Evolutionary conservation across 495 filamentous ascomycete genomes (phyloP), one percentile per base, ranked within the genome.

Genomic region (Astrocystis sublimbata): DNA sequence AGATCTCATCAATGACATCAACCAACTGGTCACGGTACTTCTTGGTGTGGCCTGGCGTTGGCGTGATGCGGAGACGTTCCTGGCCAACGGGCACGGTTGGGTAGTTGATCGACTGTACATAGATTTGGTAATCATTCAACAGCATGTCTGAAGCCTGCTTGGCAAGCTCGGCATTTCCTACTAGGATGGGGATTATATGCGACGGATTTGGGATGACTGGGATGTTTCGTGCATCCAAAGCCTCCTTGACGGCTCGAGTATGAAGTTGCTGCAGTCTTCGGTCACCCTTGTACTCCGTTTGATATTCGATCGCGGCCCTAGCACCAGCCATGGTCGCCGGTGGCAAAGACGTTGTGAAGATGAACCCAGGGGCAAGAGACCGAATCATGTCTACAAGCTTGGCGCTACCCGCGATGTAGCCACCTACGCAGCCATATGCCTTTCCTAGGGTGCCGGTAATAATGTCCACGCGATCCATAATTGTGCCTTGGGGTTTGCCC

Each of bases 51-150:
- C 94, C 94, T 0, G 94, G 94, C 9, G 94, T 98, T 0, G 94
- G 94, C 7, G 94, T 98, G 73, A 98, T 90, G 65, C 94, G 88
- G 52, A 98, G 84, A 31, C 94, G 89, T 77, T 98, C 94, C 78
- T 98, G 91, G 13, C 94, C 94, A 5, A 93, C 90, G 1, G 94
- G 94, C 1, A 98, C 94, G 56, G 94, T 98, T 6, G 94, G 94
- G 77, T 98, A 98, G 78, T 98, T 98, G 83, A 98, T 98, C 59
- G 91, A 91, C 76, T 98, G 94, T 13, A 98, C 94, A 70, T 98
- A 98, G 75, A 98, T 98, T 47, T 86, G 86, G 75, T 94, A 88
- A 60, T 94, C 86, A 62, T 91, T 86, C 8, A 98, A 81, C 6
- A 97, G 86, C 71, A 92, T 84, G 72, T 98, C 94, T 28, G 87